A percentile compares a stretch with the other conserved stretches of the same genome.
Conservation (phyloP, 164 flowering plant species). For the Protea cynaroides region DNA sequence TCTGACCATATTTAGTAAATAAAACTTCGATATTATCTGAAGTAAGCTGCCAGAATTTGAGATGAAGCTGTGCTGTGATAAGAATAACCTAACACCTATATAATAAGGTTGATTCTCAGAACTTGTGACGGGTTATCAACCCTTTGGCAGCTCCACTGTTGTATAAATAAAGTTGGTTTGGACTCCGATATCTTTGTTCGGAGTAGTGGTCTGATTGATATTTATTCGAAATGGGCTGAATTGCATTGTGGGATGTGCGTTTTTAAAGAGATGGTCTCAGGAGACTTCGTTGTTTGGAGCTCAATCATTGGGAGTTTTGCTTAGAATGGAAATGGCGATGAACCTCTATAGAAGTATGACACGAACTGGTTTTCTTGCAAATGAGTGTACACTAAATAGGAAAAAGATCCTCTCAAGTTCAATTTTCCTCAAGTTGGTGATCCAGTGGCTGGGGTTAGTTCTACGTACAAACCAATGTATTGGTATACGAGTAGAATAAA, state of each 20-base stretch:
- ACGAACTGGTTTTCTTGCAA: slow-evolving; percentile 50
- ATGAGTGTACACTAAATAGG: slow-evolving; percentile 56
- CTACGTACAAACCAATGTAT: no score
- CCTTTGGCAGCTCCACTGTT: slow-evolving; percentile 54
- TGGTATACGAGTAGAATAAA: no score
- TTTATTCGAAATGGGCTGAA: slow-evolving; percentile 69
- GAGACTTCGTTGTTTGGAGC: slow-evolving; percentile 66
- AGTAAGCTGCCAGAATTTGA: no score
- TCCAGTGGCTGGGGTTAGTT: no score
- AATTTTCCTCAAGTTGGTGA: no score
- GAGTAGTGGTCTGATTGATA: slow-evolving; percentile 73
- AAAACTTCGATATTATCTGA: no score
- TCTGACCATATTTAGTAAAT: no score
- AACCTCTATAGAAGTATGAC: slow-evolving; percentile 31
- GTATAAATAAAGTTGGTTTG: slow-evolving; percentile 50
- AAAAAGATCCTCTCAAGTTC: no score
- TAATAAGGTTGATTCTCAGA: no score
- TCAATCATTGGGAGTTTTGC: slow-evolving; percentile 71
- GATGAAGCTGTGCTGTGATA: no score
- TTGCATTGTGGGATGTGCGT: slow-evolving; percentile 33
- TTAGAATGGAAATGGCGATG: slow-evolving; percentile 57
- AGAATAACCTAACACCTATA: no score
- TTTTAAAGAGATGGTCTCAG: slow-evolving; percentile 69
- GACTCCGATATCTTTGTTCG: slow-evolving; percentile 78
- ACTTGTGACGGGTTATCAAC: slow-evolving; percentile 42